These are phyloP conservation scores for Cordyceps fumosorosea DNA, from an alignment of 2,329 filamentous ascomycete species.

Conservation along the genomic window DNA sequence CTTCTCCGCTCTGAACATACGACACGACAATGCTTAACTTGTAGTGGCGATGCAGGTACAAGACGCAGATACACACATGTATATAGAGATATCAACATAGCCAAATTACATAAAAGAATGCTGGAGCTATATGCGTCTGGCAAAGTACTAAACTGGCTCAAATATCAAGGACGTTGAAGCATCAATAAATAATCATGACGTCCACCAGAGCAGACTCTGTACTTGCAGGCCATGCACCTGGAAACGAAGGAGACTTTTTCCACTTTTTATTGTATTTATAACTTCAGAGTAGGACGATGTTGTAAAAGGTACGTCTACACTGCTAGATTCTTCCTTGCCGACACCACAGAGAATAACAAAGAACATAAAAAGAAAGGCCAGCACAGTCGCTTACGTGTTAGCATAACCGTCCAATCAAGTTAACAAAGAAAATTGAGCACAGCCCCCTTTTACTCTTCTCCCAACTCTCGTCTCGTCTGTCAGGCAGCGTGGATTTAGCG, in stretches of 20 bases:
- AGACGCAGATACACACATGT: neutral
- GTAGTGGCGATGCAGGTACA: neutral
- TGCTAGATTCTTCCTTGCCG: neutral
- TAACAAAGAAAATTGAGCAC: neutral
- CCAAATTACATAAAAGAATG: neutral
- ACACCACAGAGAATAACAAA: neutral
- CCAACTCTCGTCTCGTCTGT: neutral
- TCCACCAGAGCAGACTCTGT: too few species aligned
- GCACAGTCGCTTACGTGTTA: neutral
- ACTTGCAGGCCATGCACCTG: neutral
- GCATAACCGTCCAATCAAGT: neutral
- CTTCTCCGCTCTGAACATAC: neutral
- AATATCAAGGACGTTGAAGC: too few species aligned
- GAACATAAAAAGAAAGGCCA: neutral
- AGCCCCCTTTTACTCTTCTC: slow-evolving; percentile 16
- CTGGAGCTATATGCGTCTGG: neutral
- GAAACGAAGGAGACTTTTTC: neutral
- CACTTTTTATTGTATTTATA: neutral
- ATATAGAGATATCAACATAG: neutral
- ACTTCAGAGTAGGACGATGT: neutral
- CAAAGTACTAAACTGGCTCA: neutral
- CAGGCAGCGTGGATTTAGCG: neutral
- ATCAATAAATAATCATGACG: too few species aligned
- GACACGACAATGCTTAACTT: neutral
- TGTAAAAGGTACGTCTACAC: neutral